phyloP scores from a whole-genome alignment of 1,284 basidiomycete genomes.

The Trametes polyzona region DNA sequence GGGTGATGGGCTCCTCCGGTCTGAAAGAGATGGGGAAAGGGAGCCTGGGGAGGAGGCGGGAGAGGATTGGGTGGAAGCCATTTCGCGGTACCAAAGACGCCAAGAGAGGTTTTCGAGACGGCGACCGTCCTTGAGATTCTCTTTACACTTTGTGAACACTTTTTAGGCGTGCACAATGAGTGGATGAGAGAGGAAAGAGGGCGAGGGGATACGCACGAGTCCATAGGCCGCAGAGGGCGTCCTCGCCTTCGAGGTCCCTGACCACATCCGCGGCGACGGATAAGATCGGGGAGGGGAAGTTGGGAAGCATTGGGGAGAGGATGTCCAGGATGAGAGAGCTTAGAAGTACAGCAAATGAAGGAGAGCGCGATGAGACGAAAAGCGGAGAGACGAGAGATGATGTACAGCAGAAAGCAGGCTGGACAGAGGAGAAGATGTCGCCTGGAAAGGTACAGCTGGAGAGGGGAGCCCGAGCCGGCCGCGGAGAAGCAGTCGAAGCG shows the following conservation, averaged over 20 bases:
- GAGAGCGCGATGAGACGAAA: constrained; percentile 19
- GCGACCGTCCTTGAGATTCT: constrained; percentile 74
- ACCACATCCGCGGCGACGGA: constrained; percentile 65
- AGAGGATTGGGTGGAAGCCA: constrained; percentile 41
- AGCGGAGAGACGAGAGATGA: constrained; percentile 5
- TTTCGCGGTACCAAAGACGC: constrained; percentile 81
- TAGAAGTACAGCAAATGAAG: constrained; percentile 20
- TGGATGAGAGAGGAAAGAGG: constrained; percentile 4
- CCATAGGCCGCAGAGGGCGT: constrained; percentile 67
- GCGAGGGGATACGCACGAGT: constrained; percentile 47
- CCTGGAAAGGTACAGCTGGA: constrained; percentile 9
- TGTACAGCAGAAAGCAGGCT: constrained; percentile 9
- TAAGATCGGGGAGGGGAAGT: constrained; percentile 64
- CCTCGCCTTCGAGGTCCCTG: constrained; percentile 64
- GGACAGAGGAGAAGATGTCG: constrained; percentile 1
- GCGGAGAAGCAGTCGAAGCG: background rate
- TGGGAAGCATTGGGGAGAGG: constrained; percentile 46
- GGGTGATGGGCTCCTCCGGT: constrained; percentile 31
- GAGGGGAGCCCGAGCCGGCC: background rate
- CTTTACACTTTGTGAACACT: constrained; percentile 88
- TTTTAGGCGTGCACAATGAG: constrained; percentile 15
- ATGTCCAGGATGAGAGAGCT: constrained; percentile 15
- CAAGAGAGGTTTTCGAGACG: constrained; percentile 86
- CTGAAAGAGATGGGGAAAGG: constrained; percentile 32
- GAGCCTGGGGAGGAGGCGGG: constrained; percentile 39